Conservation (phyloP, 2,329 filamentous ascomycete genomes). For the Neopestalotiopsis rosae region DNA sequence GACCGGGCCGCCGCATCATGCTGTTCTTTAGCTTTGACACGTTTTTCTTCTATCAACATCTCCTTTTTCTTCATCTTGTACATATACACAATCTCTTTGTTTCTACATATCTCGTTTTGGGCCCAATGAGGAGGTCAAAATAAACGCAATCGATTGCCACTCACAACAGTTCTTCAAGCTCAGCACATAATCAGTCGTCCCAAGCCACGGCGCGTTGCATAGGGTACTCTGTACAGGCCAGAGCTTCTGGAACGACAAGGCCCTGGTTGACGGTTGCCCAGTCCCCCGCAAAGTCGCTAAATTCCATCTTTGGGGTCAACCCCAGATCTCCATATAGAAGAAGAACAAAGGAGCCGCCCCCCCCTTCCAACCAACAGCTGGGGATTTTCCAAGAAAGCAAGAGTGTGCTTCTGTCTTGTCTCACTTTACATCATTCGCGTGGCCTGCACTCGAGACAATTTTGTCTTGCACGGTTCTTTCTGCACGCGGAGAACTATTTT, state of each 20-base stretch:
- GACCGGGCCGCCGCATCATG: neutral
- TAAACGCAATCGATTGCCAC: neutral
- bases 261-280: neutral
- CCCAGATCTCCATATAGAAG: neutral
- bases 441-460: neutral
- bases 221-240: neutral
- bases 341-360: neutral
- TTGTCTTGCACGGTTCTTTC: neutral
- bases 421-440: neutral
- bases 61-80: neutral
- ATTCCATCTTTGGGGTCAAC: neutral
- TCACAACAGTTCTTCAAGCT: neutral
- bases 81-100: neutral
- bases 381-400: neutral
- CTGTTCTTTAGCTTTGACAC: neutral
- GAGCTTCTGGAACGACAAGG: neutral
- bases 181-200: neutral
- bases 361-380: neutral
- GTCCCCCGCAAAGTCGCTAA: neutral
- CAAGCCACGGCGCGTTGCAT: neutral
- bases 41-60: neutral
- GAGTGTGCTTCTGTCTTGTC: neutral
- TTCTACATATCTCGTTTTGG: neutral
- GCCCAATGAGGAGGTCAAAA: neutral
- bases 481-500: neutral